Evolutionary conservation across 2,329 filamentous ascomycete genomes (phyloP).

Genomic region (Pseudopithomyces maydicus): DNA sequence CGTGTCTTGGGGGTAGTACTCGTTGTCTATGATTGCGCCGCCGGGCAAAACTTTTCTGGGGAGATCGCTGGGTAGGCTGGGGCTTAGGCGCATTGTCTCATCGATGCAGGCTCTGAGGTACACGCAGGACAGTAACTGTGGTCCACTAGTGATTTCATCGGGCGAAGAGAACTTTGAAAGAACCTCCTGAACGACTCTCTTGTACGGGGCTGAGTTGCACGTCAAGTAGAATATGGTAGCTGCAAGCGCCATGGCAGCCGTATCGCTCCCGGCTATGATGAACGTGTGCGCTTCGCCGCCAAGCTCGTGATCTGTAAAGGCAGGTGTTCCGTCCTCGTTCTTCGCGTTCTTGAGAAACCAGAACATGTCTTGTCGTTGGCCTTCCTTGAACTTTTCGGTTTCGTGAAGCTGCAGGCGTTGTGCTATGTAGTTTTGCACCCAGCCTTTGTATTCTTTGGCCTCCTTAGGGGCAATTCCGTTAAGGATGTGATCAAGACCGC

Average conservation of each 20-base stretch:
- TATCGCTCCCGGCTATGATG: not conserved
- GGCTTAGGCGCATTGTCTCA: slow-evolving; percentile 38
- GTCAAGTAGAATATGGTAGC: not conserved
- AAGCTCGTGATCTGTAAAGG: not conserved
- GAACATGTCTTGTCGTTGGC: not conserved
- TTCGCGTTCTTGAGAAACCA: not conserved
- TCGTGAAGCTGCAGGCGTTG: not conserved
- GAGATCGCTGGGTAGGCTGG: slow-evolving; percentile 24
- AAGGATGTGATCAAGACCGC: not conserved
- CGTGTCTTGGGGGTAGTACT: slow-evolving; percentile 24
- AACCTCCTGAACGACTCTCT: slow-evolving; percentile 20
- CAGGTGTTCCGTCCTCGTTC: not conserved
- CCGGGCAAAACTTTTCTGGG: slow-evolving; percentile 23
- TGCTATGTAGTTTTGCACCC: not conserved
- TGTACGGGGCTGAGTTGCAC: not conserved
- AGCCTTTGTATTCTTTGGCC: not conserved
- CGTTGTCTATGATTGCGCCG: slow-evolving; percentile 27
- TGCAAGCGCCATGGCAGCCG: not conserved
- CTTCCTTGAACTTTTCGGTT: not conserved
- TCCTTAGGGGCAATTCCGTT: not conserved
- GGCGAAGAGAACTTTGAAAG: slow-evolving; percentile 15
- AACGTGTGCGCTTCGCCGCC: not conserved
- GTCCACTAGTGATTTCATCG: slow-evolving; percentile 25
- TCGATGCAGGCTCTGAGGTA: slow-evolving; percentile 40
- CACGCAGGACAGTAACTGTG: slow-evolving; percentile 20